phyloP scores from a whole-genome alignment of 768 basidiomycete genomes.

The Vararia minispora region DNA sequence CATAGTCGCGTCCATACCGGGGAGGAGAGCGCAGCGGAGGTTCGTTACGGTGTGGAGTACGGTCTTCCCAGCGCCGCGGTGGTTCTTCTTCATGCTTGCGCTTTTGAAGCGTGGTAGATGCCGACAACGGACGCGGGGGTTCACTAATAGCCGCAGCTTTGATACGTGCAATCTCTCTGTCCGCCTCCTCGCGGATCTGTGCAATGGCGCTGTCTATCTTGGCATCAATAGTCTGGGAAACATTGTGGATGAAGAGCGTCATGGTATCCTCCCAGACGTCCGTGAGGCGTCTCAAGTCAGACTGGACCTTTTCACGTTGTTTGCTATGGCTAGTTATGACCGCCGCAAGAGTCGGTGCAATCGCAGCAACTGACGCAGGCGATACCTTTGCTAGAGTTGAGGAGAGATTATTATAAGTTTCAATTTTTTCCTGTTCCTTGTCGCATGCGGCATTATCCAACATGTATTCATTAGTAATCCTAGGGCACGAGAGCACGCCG shows the following conservation, averaged over 20 bases:
- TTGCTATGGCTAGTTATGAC: background rate
- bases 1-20: too few species aligned
- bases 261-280: conserved; percentile 1
- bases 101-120: too few species aligned
- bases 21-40: too few species aligned
- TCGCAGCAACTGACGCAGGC: background rate
- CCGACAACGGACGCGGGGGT: too few species aligned
- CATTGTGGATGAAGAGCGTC: background rate
- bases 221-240: background rate
- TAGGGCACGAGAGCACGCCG: background rate
- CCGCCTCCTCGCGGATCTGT: too few species aligned
- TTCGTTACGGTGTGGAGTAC: too few species aligned
- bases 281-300: background rate
- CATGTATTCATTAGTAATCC: background rate
- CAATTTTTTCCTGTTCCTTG: background rate
- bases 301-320: background rate
- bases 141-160: too few species aligned
- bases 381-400: background rate
- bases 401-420: conserved; percentile 1
- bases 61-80: too few species aligned
- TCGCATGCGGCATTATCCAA: background rate
- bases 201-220: background rate
- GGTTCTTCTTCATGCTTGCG: too few species aligned
- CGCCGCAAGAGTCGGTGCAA: background rate
- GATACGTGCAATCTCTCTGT: too few species aligned